Percentiles rank a stretch among this genome's conserved stretches.
phyloP scores from a whole-genome alignment of 352 stramenopile species.

The Globisporangium mamillatum region DNA sequence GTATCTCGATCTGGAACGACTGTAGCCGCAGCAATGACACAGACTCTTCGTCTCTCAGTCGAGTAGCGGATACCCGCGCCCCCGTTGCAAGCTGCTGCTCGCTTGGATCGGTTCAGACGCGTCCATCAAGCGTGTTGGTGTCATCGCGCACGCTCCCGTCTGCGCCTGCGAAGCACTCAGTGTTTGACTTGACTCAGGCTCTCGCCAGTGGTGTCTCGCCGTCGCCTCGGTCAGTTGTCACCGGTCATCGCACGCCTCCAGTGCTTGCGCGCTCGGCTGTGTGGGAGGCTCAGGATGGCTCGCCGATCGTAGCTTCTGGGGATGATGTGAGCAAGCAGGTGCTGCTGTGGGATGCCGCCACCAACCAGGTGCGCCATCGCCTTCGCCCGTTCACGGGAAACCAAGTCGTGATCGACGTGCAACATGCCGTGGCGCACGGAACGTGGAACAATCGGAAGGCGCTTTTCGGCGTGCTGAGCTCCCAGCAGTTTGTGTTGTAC shows the following conservation, averaged over 20 bases:
- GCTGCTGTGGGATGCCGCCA: slow-evolving; percentile 24
- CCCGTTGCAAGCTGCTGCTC: slow-evolving; percentile 33
- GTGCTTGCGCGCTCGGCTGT: slow-evolving; percentile 46
- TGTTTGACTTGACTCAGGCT: slow-evolving; percentile 35
- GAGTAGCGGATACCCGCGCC: slow-evolving; percentile 19
- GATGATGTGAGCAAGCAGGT: slow-evolving; percentile 23
- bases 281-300: slow-evolving; percentile 21
- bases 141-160: slow-evolving; percentile 34
- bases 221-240: slow-evolving; percentile 22
- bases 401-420: slow-evolving; percentile 24
- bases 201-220: slow-evolving; percentile 10
- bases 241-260: slow-evolving; percentile 37
- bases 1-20: slow-evolving; percentile 41
- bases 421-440: slow-evolving; percentile 30
- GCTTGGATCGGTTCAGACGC: slow-evolving; percentile 26
- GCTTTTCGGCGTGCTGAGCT: slow-evolving; percentile 34
- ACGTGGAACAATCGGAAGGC: slow-evolving; percentile 28
- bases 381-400: slow-evolving; percentile 7
- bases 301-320: slow-evolving; percentile 21
- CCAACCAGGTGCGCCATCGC: slow-evolving; percentile 15
- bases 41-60: neutral
- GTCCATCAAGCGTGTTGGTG: slow-evolving; percentile 30
- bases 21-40: slow-evolving; percentile 16
- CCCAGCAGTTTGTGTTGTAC: slow-evolving; percentile 30
- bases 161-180: slow-evolving; percentile 33